Base-by-base conservation (phyloP, 1,139 yeast genomes). In the Dujonia santamariae region DNA sequence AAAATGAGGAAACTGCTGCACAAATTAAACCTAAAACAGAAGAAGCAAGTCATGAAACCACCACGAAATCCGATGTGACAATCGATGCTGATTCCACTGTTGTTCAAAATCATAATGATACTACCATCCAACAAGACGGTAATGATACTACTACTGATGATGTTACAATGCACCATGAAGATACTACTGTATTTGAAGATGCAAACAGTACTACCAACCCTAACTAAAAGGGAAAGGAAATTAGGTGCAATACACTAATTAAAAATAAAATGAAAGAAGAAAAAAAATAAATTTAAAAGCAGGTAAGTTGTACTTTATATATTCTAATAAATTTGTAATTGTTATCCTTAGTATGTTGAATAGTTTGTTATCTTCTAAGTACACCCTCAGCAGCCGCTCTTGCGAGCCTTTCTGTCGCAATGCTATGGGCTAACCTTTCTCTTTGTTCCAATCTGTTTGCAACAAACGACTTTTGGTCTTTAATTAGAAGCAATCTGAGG, bases 381-480 rank as follows among this genome's bases (percentile, higher is more conserved):
- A 54, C 50, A 9, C 72, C 72, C 41, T 69, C 74, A 20, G 67
- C 76, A 35, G 61, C 75, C 40, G 59, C 78, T 50, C 61, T 53
- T 4, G 66, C 71, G 39, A 69, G 51, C 32, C 78, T 61, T 48
- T 82, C 86, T 0, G 87, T 80, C 1, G 82, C 78, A 30, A 82
- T 64, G 30, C 80, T 75, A 43, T 76, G 80, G 0, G 85, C 78
- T 36, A 80, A 60, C 27, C 75, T 63, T 37, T 80, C 85, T 36
- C 90, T 63, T 47, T 78, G 83, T 17, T 72, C 76, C 31, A 85
- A 51, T 36, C 87, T 63, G 42, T 69, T 63, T 7, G 77, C 69
- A 3, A 84, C 78, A 47, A 54, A 71, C 3, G 59, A 50, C 39
- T 62, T 67, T 31, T 68, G 67, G 31, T 63, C 72, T 41, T 59